These are phyloP conservation scores for Grigorovia transvaalensis DNA, from an alignment of 805 yeast species.

Conservation along the genomic window DNA sequence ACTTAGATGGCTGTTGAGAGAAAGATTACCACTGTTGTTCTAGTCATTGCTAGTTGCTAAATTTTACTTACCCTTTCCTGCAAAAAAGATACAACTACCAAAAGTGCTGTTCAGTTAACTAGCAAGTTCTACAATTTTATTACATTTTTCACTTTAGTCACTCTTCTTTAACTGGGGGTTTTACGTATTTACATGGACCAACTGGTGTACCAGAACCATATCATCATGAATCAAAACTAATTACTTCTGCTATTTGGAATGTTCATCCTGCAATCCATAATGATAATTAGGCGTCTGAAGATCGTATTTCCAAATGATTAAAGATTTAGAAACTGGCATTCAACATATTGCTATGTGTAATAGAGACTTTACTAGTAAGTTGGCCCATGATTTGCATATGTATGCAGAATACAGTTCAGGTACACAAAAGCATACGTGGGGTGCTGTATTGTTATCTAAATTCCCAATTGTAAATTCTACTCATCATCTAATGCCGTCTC, in stretches of 20 bases:
- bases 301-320: constrained; percentile 74
- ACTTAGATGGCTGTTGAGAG: constrained; percentile 79
- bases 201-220: constrained; percentile 49
- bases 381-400: constrained; percentile 90
- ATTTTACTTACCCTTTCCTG: constrained; percentile 42
- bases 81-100: background rate
- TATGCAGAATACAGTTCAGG: constrained; percentile 97
- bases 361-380: constrained; percentile 81
- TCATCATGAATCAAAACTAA: constrained; percentile 54
- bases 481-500: constrained; percentile 89
- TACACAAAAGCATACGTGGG: constrained; percentile 98
- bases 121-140: constrained; percentile 12
- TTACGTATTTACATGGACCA: constrained; percentile 22
- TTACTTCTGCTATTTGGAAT: constrained; percentile 98
- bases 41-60: constrained; percentile 43
- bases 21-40: constrained; percentile 72
- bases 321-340: constrained; percentile 82
- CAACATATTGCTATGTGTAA: constrained; percentile 92
- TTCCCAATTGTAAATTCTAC: constrained; percentile 88
- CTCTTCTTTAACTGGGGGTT: constrained; percentile 13
- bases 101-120: background rate
- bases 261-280: constrained; percentile 95
- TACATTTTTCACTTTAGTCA: constrained; percentile 9
- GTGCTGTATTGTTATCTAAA: constrained; percentile 81
- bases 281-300: constrained; percentile 96